Base-by-base conservation (phyloP, 148 eudicot genomes). In the Dianthus caryophyllus region DNA sequence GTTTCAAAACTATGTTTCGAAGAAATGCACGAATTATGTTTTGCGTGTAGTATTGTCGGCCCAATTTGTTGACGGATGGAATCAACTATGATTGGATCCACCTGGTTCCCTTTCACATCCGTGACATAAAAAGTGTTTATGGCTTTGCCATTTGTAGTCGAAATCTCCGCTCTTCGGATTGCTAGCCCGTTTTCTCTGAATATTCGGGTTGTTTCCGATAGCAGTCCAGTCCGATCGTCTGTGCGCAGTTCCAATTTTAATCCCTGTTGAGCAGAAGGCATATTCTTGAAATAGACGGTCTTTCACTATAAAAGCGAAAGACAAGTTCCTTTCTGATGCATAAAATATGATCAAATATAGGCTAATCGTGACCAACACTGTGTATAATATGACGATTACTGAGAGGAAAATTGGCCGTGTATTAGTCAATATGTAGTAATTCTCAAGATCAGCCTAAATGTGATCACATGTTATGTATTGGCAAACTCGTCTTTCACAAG, bases 131-230 rank as follows among this genome's bases (percentile, higher is more conserved):
- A 93, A 15, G 87, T 85, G 73, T 87, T 84, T 21, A 77, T 71
- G 6, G 91, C 98, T 76, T 76, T 81, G 38, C 88, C 91, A 20
- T 77, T 72, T 80, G 76, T 54, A 0, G 98, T 93, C 27, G 87
- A 80, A 36, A 93, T 85, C 66, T 87, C 89, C 31, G 98, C 96
- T 73, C 96, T 79, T 77, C 69, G 80, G 63, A 93, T 78, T 24
- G 75, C 77, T 69, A 93, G 46, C 20, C 94, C 83, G 50, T 89
- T 87, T 74, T 93, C 98, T 71, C 98, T 78, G 64, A 93, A 87
- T 39, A 87, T 50, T 18, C 94, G 85, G 22, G 98, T 93, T 73
- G 89, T 81, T 39, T 93, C 98, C 5, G 96, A 85, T 30, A 93
- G 79, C 33, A 93, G 88, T 16, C 96, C 98, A 26, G 75, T 77